phyloP scores from a whole-genome alignment of 306 rosid genomes.

The Herpetospermum pedunculosum region DNA sequence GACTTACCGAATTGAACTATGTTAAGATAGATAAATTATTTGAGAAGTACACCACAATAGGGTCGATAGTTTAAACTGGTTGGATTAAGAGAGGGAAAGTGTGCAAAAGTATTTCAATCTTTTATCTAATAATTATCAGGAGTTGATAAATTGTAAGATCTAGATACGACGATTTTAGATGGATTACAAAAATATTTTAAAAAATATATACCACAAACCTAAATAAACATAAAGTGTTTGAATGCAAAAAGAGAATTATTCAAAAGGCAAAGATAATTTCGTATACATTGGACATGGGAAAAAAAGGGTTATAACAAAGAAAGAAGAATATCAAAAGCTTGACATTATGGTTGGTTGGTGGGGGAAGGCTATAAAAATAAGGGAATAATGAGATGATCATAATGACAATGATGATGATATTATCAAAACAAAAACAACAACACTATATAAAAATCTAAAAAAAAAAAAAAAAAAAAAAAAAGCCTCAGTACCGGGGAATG shows the following conservation, averaged over 20 bases:
- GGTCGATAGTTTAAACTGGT: no score
- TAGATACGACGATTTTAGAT: no score
- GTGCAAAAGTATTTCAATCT: no score
- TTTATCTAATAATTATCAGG: no score
- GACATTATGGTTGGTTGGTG: not conserved
- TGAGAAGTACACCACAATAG: no score
- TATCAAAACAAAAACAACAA: not conserved
- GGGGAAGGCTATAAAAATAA: not conserved
- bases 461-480: not conserved
- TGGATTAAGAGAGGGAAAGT: no score
- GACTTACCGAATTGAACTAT: no score
- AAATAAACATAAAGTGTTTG: not conserved
- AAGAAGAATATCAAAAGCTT: not conserved
- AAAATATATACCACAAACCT: not conserved
- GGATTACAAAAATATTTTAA: no score
- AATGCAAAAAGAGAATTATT: not conserved
- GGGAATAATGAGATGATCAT: not conserved
- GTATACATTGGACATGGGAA: not conserved
- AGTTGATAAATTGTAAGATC: no score
- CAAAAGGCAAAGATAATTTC: not conserved
- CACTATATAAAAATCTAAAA: not conserved
- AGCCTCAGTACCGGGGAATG: conserved; percentile 4
- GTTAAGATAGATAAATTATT: no score
- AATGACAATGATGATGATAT: not conserved
- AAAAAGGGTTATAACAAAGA: not conserved